Base-by-base conservation (phyloP, 129 eudicot species). In the Lonicera japonica region DNA sequence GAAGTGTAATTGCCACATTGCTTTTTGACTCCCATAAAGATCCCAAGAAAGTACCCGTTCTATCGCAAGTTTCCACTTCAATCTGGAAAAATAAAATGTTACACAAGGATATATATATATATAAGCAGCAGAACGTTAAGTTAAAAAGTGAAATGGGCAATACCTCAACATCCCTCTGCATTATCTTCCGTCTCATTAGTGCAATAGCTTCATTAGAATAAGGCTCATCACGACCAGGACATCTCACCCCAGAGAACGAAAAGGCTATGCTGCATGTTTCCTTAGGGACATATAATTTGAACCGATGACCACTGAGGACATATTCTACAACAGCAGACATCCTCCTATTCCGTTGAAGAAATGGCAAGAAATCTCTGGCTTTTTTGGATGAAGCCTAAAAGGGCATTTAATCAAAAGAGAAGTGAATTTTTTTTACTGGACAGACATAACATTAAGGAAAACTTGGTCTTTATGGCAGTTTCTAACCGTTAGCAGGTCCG, bases 131-230 rank as follows among this genome's bases (percentile, higher is more conserved):
- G 50, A 11, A 18, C n/a, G 16, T 40, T 22, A 60, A n/a, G 66
- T 61, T 55, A 21, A 53, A 36, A 71, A 67, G 11, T 60, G 56
- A 57, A 21, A 29, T n/a, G n/a, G 17, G 56, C 48, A 45, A 13
- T 66, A 94, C 99, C 96, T 94, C 99, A 22, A 94, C 96, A 74
- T 94, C 96, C 78, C 99, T 82, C 82, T 94, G 96, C 89, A 94
- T 86, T 58, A 94, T 94, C 71, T 83, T 94, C 57, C 96, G 81
- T 78, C 99, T 80, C 99, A 94, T 94, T 14, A 94, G 75, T 2
- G 99, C 83, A 71, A 94, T 84, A 17, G 99, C 99, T 55, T 94
- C 99, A 11, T 75, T 83, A 11, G 99, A 82, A 55, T 75, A 88
- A n/a, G 96, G 96, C 78, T 94, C 99, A 15, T 81, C 94, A 58